Evolutionary conservation across 306 rosid genomes (phyloP).

Genomic region (Medicago ruthenica): DNA sequence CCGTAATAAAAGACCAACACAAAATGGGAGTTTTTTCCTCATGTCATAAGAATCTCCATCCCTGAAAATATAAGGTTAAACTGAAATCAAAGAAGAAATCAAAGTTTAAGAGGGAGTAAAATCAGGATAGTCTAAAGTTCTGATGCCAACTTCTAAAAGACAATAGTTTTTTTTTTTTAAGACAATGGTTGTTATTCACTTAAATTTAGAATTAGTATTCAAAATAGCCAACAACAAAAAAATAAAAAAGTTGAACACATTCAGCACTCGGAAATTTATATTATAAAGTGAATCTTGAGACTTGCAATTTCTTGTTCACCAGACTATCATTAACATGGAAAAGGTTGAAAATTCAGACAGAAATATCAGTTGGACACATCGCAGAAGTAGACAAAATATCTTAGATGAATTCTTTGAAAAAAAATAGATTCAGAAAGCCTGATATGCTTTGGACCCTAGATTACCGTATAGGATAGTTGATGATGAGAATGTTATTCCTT

Average conservation of each 20-base stretch:
- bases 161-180: no score
- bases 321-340: not conserved
- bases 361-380: constrained; percentile 7
- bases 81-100: constrained; percentile 39
- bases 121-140: constrained; percentile 28
- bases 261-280: constrained; percentile 26
- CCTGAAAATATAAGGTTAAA: constrained; percentile 59
- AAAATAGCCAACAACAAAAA: not conserved
- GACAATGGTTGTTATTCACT: constrained; percentile 16
- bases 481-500: constrained; percentile 76
- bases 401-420: not conserved
- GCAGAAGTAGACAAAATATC: constrained; percentile 19
- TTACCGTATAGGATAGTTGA: constrained; percentile 92
- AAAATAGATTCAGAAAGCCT: constrained; percentile 4
- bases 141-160: constrained; percentile 35
- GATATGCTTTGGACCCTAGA: constrained; percentile 29
- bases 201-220: constrained; percentile 13
- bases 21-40: constrained; percentile 93
- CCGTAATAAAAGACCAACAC: constrained; percentile 83
- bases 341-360: constrained; percentile 24
- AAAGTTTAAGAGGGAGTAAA: constrained; percentile 29
- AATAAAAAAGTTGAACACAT: not conserved
- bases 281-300: constrained; percentile 10
- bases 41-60: constrained; percentile 91
- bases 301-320: not conserved